Evolutionary conservation across 495 filamentous ascomycete genomes (phyloP).

Genomic region (Zalerion maritima): DNA sequence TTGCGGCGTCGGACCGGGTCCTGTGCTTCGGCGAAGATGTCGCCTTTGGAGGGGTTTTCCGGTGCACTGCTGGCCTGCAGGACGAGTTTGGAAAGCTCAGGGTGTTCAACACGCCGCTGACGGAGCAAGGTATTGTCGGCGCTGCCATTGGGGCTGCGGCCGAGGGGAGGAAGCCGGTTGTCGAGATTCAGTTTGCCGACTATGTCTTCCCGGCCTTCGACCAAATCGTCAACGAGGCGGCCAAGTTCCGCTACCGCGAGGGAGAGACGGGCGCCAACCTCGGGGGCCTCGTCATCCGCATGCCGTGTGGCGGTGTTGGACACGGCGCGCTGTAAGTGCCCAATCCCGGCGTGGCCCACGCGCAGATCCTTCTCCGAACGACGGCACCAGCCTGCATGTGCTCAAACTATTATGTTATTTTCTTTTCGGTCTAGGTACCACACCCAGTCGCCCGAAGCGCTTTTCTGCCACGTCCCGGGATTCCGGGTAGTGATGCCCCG

Average conservation of each 20-base stretch:
- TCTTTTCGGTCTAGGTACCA: slow-evolving; percentile 27
- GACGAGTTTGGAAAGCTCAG: slow-evolving; percentile 56
- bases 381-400: too few relatives aligned
- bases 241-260: slow-evolving; percentile 56
- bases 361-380: too few relatives aligned
- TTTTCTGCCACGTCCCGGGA: slow-evolving; percentile 60
- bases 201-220: slow-evolving; percentile 70
- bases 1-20: slow-evolving; percentile 48
- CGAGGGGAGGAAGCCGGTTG: slow-evolving; percentile 59
- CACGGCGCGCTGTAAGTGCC: slow-evolving; percentile 54
- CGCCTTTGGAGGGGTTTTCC: slow-evolving; percentile 68
- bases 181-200: slow-evolving; percentile 70
- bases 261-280: slow-evolving; percentile 39
- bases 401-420: not conserved
- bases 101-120: slow-evolving; percentile 67
- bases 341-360: too few relatives aligned
- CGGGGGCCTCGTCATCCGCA: slow-evolving; percentile 53
- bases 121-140: slow-evolving; percentile 62
- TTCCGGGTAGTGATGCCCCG: slow-evolving; percentile 57
- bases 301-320: slow-evolving; percentile 62
- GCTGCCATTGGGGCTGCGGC: slow-evolving; percentile 58
- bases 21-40: slow-evolving; percentile 70
- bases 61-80: slow-evolving; percentile 56
- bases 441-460: slow-evolving; percentile 56
- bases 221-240: slow-evolving; percentile 66